Conservation (phyloP, 2,329 filamentous ascomycete genomes). For the Colletotrichum sp. region DNA sequence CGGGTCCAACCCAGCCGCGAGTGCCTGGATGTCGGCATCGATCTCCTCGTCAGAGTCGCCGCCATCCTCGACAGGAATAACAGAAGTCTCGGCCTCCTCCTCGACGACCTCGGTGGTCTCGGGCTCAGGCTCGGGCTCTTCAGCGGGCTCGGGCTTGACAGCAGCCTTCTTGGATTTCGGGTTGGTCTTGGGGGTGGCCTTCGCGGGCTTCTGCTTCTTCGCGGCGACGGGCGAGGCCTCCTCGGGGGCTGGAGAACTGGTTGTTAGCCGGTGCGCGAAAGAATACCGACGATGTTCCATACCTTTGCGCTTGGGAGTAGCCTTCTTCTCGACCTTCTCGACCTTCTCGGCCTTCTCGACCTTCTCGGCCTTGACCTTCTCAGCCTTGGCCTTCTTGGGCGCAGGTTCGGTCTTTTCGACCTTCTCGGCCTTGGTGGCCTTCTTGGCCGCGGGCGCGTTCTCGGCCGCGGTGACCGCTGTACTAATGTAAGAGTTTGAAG, state of each 20-base stretch:
- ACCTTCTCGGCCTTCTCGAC: constrained; percentile 36
- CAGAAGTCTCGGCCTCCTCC: constrained; percentile 24
- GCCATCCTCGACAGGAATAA: constrained; percentile 32
- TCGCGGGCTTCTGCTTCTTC: constrained; percentile 52
- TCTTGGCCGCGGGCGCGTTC: constrained; percentile 33
- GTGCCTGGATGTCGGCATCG: constrained; percentile 45
- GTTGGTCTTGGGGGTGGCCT: constrained; percentile 51
- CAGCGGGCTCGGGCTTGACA: constrained; percentile 33
- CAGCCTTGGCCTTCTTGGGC: constrained; percentile 8
- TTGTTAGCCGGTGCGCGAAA: constrained; percentile 26
- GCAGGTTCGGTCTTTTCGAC: constrained; percentile 14
- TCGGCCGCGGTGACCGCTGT: constrained; percentile 33
- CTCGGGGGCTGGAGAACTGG: constrained; percentile 39
- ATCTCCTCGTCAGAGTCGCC: constrained; percentile 44
- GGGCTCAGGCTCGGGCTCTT: constrained; percentile 25
- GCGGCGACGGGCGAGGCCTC: constrained; percentile 47
- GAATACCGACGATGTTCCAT: constrained; percentile 1
- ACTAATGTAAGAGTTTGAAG: neutral
- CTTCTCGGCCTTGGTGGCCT: constrained; percentile 16
- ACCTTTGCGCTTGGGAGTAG: constrained; percentile 42
- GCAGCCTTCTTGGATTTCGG: constrained; percentile 54
- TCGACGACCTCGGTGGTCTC: constrained; percentile 23
- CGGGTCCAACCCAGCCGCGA: constrained; percentile 49
- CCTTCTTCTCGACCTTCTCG: constrained; percentile 8
- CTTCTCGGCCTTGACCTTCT: constrained; percentile 33